These are phyloP conservation scores for Scedosporium minutisporum DNA, from an alignment of 2,329 filamentous ascomycete genomes.

Conservation along the genomic window DNA sequence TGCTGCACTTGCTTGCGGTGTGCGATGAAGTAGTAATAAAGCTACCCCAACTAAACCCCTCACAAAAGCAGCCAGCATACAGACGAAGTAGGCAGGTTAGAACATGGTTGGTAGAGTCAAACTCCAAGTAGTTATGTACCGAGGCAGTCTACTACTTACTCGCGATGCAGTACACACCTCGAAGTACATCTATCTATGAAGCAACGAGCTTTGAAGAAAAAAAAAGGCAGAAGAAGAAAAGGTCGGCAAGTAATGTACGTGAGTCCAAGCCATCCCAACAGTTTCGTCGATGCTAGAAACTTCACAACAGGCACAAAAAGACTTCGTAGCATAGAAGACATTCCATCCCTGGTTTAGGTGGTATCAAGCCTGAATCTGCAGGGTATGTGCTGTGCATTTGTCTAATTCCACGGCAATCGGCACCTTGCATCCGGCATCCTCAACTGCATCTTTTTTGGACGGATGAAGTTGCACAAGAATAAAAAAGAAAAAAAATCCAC, in stretches of 20 bases:
- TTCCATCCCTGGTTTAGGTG: background rate
- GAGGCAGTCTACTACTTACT: too few relatives aligned
- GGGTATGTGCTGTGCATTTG: background rate
- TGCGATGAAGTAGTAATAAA: background rate
- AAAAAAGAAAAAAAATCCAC: background rate
- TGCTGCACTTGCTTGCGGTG: background rate
- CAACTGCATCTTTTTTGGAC: background rate
- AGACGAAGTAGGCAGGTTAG: too few relatives aligned
- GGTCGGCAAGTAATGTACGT: background rate
- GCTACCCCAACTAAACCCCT: too few relatives aligned
- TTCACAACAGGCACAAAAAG: background rate
- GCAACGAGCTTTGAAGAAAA: background rate
- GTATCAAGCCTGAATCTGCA: background rate
- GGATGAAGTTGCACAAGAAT: background rate
- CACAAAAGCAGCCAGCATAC: too few relatives aligned
- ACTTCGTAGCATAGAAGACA: background rate
- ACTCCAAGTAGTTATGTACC: too few relatives aligned
- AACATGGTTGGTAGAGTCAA: too few relatives aligned
- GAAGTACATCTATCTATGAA: too few relatives aligned
- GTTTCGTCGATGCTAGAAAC: background rate
- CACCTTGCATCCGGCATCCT: constrained; percentile 1
- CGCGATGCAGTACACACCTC: too few relatives aligned
- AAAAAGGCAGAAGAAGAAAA: background rate
- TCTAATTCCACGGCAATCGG: constrained; percentile 1
- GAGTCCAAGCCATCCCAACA: background rate